Evolutionary conservation across 2,329 filamentous ascomycete genomes (phyloP).

Genomic region (Talaromyces piceae): DNA sequence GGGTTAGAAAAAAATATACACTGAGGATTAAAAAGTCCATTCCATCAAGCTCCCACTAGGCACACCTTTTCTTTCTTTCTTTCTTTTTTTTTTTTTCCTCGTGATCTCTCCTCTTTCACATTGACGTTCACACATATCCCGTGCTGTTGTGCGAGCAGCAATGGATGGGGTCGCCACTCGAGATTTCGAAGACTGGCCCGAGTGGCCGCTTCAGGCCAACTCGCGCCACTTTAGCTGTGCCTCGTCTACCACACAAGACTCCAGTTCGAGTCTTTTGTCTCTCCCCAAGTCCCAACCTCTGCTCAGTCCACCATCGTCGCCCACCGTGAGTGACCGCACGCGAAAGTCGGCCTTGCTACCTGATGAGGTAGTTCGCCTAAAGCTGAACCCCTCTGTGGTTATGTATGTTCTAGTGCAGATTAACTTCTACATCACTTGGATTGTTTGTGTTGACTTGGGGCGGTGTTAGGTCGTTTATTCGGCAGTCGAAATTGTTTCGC

Average conservation of each 20-base stretch:
- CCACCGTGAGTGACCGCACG: conserved; percentile 13
- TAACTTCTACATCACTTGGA: background rate
- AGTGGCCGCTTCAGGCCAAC: conserved; percentile 22
- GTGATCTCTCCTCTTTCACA: background rate
- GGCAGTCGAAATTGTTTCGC: conserved; percentile 33
- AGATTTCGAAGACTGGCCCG: conserved; percentile 18
- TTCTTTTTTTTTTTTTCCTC: too few species aligned
- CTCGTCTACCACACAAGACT: conserved; percentile 19
- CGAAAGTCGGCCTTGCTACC: conserved; percentile 16
- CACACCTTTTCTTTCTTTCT: too few species aligned
- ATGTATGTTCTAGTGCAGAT: conserved; percentile 19
- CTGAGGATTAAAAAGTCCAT: too few species aligned
- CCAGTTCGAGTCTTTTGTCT: conserved; percentile 23
- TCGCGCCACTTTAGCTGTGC: conserved; percentile 22
- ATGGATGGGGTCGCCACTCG: conserved; percentile 18
- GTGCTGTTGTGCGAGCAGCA: background rate
- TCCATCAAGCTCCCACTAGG: too few species aligned
- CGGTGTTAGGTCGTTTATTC: conserved; percentile 29
- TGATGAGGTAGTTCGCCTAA: conserved; percentile 22
- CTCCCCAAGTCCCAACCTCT: conserved; percentile 20
- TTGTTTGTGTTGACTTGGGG: background rate
- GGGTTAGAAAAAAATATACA: too few species aligned
- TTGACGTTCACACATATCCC: background rate
- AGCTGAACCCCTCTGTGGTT: conserved; percentile 25
- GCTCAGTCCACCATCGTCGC: conserved; percentile 20